Conservation (phyloP, 495 filamentous ascomycete species). For the Aspergillus hancockii region DNA sequence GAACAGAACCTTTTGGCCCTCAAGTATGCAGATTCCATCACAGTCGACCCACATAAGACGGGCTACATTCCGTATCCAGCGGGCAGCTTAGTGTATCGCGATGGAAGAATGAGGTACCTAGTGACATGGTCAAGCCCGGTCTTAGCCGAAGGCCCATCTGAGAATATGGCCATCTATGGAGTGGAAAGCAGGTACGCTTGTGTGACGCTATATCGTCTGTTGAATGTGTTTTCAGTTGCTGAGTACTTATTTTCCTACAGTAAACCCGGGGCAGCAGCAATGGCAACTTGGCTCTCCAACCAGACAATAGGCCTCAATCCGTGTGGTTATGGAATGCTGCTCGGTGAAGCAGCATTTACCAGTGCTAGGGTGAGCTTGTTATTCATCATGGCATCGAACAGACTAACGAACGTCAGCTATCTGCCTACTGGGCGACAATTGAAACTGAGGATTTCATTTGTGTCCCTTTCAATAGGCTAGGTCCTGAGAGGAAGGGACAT, state of each 20-base stretch:
- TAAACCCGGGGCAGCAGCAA: constrained; percentile 46
- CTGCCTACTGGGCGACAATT: constrained; percentile 45
- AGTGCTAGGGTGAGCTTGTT: constrained; percentile 28
- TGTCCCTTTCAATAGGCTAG: constrained; percentile 34
- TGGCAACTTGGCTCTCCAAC: constrained; percentile 44
- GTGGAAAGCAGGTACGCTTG: constrained; percentile 52
- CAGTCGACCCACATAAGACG: constrained; percentile 51
- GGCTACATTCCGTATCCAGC: constrained; percentile 52
- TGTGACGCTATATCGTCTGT: no score
- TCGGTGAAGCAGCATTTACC: constrained; percentile 39
- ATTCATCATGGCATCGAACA: neutral
- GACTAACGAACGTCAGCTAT: constrained; percentile 29
- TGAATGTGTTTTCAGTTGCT: no score
- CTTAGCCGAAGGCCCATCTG: constrained; percentile 27
- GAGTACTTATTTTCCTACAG: no score
- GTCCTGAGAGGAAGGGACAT: neutral
- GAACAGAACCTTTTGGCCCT: constrained; percentile 35
- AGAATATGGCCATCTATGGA: constrained; percentile 47
- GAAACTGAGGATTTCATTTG: constrained; percentile 28
- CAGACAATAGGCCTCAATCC: constrained; percentile 35
- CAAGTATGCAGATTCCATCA: constrained; percentile 41
- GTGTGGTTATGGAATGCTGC: constrained; percentile 39
- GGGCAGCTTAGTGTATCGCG: constrained; percentile 44
- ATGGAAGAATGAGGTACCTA: constrained; percentile 45
- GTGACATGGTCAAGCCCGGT: constrained; percentile 51